phyloP scores from a whole-genome alignment of 2,329 filamentous ascomycete species.

The Colletotrichum sp. region DNA sequence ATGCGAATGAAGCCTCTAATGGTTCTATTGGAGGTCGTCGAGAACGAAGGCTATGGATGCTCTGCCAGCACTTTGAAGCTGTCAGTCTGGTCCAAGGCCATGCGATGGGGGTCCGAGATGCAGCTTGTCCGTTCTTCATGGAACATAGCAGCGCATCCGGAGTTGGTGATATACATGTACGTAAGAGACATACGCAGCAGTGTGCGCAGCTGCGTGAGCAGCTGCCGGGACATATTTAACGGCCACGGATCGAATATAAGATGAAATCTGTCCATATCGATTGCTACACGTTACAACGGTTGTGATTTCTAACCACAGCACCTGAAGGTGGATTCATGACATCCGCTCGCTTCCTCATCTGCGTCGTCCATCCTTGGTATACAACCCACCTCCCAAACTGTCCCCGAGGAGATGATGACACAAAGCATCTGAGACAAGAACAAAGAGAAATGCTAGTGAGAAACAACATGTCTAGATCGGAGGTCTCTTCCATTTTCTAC shows the following conservation, averaged over 20 bases:
- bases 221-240: neutral
- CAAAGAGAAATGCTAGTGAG: neutral
- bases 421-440: neutral
- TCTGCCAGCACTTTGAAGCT: neutral
- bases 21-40: neutral
- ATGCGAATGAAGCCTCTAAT: neutral
- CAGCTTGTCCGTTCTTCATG: neutral
- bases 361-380: neutral
- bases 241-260: neutral
- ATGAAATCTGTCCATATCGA: neutral
- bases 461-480: neutral
- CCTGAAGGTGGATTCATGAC: neutral
- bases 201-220: neutral
- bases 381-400: neutral
- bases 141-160: neutral
- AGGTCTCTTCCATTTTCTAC: neutral
- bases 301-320: neutral
- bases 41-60: neutral
- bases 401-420: neutral
- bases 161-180: neutral
- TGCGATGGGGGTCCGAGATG: neutral
- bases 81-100: neutral
- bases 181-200: neutral
- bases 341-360: neutral
- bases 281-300: neutral